phyloP scores from a whole-genome alignment of 495 filamentous ascomycete species.

The Podospora pseudopauciseta region DNA sequence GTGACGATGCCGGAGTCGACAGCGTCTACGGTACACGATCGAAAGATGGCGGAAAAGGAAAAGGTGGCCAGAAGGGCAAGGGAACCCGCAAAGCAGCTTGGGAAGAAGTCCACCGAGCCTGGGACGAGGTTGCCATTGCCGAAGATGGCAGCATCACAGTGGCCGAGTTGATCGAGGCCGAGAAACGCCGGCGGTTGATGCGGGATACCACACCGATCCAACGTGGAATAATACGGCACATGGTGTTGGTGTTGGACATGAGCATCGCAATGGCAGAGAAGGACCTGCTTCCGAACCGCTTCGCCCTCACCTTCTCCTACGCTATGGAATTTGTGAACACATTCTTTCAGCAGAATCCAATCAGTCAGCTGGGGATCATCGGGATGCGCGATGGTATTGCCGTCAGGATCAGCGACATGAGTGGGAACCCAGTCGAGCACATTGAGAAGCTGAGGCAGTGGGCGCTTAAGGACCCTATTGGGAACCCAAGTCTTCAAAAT shows the following conservation, averaged over 20 bases:
- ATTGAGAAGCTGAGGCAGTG: conserved; percentile 66
- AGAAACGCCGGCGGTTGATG: conserved; percentile 56
- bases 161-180: conserved; percentile 40
- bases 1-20: conserved; percentile 61
- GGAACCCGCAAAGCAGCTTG: conserved; percentile 37
- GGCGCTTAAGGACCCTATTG: conserved; percentile 74
- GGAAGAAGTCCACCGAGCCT: conserved; percentile 48
- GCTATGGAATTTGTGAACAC: conserved; percentile 85
- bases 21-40: conserved; percentile 25
- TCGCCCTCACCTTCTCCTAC: conserved; percentile 76
- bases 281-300: conserved; percentile 82
- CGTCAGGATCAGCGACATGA: conserved; percentile 78
- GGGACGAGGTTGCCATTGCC: conserved; percentile 44
- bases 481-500: conserved; percentile 89
- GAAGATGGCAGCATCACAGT: conserved; percentile 41
- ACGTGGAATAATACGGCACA: conserved; percentile 91
- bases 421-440: conserved; percentile 86
- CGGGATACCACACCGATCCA: conserved; percentile 93
- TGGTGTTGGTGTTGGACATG: conserved; percentile 89
- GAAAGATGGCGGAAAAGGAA: conserved; percentile 30
- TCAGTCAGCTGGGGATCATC: conserved; percentile 86
- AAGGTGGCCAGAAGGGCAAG: conserved; percentile 19
- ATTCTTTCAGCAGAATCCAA: conserved; percentile 99
- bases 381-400: conserved; percentile 91
- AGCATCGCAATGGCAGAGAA: conserved; percentile 93